Evolutionary conservation across 306 rosid genomes (phyloP), one percentile per base, ranked within the genome.

Genomic region (Quercus glauca): DNA sequence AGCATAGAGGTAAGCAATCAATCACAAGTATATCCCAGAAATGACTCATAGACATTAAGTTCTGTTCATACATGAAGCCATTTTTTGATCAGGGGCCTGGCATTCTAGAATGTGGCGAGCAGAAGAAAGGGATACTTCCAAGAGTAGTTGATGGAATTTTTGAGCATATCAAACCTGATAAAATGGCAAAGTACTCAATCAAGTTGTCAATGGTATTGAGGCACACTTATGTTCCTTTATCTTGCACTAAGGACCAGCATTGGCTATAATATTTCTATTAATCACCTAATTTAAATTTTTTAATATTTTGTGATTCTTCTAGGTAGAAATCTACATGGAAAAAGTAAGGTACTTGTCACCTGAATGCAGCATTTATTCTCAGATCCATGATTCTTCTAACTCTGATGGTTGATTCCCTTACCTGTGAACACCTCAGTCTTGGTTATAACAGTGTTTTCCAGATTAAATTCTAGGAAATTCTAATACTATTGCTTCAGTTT

Each of bases 261-360:
- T 58, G 53, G 8, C 59, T 61, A 58, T n/a, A 41, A 68, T 13
- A 20, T 79, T 55, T 70, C 57, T 75, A 61, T 49, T 37, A 45
- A 52, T 15, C 29, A 63, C 55, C 76, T 45, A 20, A 26, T 58
- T 33, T 60, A 45, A 25, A 51, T 71, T 23, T n/a, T 51, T 68
- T 17, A 53, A 58, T 74, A 77, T 55, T 69, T 69, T 65, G 58
- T 73, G 59, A 73, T 76, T 71, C 73, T 25, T 67, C 19, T 86
- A 93, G 97, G 97, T 88, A 59, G 98, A 91, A 83, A 93, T 93
- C 73, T 93, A 93, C 91, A 89, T 93, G 97, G 98, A 93, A 84
- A 92, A 89, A 90, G 86, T 91, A 73, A 93, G 97, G 97, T 91
- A 82, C 60, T 80, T 72, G 33, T 69, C 56, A 23, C 29, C 20